Percentiles rank a stretch among this genome's conserved stretches.
These are phyloP conservation scores for Phialemonium atrogriseum DNA, from an alignment of 2,329 filamentous ascomycete species.

Conservation along the genomic window DNA sequence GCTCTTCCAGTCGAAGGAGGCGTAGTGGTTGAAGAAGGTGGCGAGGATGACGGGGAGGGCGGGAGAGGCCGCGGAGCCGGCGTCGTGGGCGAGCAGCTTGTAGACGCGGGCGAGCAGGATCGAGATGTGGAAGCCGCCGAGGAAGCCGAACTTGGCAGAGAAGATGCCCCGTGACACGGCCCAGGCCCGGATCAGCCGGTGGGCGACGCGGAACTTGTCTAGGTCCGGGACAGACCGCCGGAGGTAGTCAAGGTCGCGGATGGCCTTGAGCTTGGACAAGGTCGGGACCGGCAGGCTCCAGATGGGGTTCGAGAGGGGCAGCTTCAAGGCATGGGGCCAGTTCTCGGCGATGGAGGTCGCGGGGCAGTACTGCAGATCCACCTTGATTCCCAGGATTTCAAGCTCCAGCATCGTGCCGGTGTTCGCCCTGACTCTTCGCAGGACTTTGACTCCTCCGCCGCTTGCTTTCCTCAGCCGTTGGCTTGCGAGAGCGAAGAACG, in stretches of 20 bases:
- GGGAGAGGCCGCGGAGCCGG: constrained; percentile 16
- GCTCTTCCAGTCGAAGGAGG: constrained; percentile 48
- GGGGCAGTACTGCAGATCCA: constrained; percentile 61
- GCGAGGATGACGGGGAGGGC: constrained; percentile 43
- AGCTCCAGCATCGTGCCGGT: constrained; percentile 59
- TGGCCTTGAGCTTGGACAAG: constrained; percentile 55
- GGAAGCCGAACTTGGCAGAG: constrained; percentile 54
- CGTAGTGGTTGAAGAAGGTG: constrained; percentile 58
- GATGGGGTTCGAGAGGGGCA: constrained; percentile 40
- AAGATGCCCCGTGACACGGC: constrained; percentile 55
- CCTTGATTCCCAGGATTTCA: constrained; percentile 45
- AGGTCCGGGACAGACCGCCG: constrained; percentile 51
- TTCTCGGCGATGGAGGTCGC: constrained; percentile 45
- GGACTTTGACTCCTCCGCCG: constrained; percentile 34
- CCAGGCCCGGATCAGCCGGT: constrained; percentile 55
- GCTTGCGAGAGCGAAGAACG: constrained; percentile 51
- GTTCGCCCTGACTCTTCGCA: constrained; percentile 49
- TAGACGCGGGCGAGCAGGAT: constrained; percentile 51
- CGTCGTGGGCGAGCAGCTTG: constrained; percentile 39
- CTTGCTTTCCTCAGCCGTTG: constrained; percentile 43
- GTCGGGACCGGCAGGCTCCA: constrained; percentile 48
- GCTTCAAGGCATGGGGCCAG: constrained; percentile 37
- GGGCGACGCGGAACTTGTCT: constrained; percentile 47
- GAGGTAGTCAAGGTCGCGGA: constrained; percentile 54
- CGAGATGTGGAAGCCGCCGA: constrained; percentile 57